These are phyloP conservation scores for Favolaschia claudopus DNA, from an alignment of 768 basidiomycete genomes.

Conservation along the genomic window DNA sequence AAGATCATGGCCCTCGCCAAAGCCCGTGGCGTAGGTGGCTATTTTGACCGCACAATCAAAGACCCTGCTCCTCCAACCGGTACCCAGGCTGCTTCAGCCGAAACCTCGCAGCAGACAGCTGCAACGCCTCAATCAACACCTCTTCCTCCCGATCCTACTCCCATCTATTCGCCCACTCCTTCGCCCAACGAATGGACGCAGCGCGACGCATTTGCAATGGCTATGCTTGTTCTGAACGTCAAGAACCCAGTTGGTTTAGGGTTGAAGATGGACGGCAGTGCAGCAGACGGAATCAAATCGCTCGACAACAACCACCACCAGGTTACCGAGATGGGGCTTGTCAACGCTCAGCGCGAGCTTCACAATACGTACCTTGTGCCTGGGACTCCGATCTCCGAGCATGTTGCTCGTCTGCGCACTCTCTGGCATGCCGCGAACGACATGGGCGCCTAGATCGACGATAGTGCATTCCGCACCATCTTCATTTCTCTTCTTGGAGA, in stretches of 20 bases:
- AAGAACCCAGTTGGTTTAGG: slow-evolving; percentile 27
- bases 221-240: not conserved
- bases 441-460: slow-evolving; percentile 21
- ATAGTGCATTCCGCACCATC: not conserved
- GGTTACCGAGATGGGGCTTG: slow-evolving; percentile 13
- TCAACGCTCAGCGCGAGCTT: slow-evolving; percentile 9
- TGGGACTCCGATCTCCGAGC: slow-evolving; percentile 18
- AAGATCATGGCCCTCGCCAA: not conserved
- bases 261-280: slow-evolving; percentile 20
- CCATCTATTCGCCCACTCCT: not conserved
- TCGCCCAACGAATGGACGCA: not conserved
- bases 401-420: slow-evolving; percentile 22
- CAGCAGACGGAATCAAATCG: slow-evolving; percentile 27
- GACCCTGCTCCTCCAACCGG: not conserved
- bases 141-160: slow-evolving; percentile 1
- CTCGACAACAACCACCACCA: slow-evolving; percentile 11
- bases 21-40: not conserved
- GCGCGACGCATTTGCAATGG: not conserved
- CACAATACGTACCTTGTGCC: slow-evolving; percentile 12
- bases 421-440: slow-evolving; percentile 25
- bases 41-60: not conserved
- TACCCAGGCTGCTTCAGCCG: not conserved
- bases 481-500: slow-evolving; percentile 6
- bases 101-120: too few relatives aligned
- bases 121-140: not conserved